Evolutionary conservation across 2,329 filamentous ascomycete genomes (phyloP).

Genomic region (Penicillium sp.): DNA sequence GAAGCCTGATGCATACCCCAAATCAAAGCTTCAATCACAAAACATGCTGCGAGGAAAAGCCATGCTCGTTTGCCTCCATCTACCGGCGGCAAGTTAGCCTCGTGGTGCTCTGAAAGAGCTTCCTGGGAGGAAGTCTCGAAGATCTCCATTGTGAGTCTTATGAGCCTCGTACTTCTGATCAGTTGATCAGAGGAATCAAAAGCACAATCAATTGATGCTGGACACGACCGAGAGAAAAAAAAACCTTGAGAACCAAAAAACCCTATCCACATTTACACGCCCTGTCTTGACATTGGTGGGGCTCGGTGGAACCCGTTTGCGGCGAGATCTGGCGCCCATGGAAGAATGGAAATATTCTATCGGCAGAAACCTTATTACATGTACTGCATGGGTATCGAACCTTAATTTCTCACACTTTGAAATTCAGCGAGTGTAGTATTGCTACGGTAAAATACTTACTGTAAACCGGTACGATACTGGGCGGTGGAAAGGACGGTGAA

Average conservation of each 20-base stretch:
- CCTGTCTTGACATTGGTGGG: background rate
- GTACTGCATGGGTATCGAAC: background rate
- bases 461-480: background rate
- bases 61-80: constrained; percentile 44
- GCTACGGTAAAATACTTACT: background rate
- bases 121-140: constrained; percentile 9
- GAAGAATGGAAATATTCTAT: background rate
- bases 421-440: too few relatives aligned
- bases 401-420: background rate
- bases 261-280: background rate
- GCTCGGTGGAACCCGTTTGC: background rate
- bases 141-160: constrained; percentile 7
- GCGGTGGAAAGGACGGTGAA: background rate
- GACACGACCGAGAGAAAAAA: background rate
- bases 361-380: background rate
- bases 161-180: background rate
- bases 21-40: constrained; percentile 54
- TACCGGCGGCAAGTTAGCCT: constrained; percentile 29
- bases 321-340: background rate
- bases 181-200: background rate
- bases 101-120: constrained; percentile 8
- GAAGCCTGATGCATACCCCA: constrained; percentile 45
- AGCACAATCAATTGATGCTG: background rate
- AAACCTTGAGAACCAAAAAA: background rate
- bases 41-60: constrained; percentile 52